Evolutionary conservation across 1,284 basidiomycete genomes (phyloP), one percentile per base, ranked within the genome.

Genomic region (Marasmius tenuissimus): DNA sequence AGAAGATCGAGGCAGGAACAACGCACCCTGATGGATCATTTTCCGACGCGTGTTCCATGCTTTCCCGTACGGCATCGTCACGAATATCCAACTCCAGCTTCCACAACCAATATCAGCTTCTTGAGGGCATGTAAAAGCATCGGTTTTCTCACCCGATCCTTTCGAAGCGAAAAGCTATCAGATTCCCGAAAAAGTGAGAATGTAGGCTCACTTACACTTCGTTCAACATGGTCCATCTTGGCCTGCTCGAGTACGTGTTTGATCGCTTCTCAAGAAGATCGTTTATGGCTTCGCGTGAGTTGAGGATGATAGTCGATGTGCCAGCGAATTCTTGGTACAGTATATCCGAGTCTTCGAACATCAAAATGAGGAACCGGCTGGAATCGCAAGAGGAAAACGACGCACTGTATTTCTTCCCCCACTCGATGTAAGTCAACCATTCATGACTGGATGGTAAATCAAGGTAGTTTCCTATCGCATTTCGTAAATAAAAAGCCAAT

Each of bases 191-290:
- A 35, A 54, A 7, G 20, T 7, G 9, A 14, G 16, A 8, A 35
- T 37, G 35, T 8, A 37, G 9, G 12, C 52, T 34, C n/a, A 54
- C 52, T 34, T 38, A 54, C 52, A 54, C 52, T 11, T 54, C 52
- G 34, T 54, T 54, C 34, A 54, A 16, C 52, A 54, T 54, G 4
- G 52, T 54, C 33, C 33, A 54, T 38, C 16, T 54, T 14, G 52
- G 52, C n/a, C 52, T 54, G 38, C 58, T 54, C 11, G 58, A 59
- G 20, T 59, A 59, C 12, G 53, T 59, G 33, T 54, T 52, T 33
- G 48, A 49, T 33, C 50, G 49, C 48, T 54, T 59, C 38, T 59
- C 58, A 18, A 59, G 22, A 14, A 59, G 35, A n/a, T 59, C 50
- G 40, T 37, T 59, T 5, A 50, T 50, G 22, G 40, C 58, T 14